Percentiles rank a stretch among this genome's conserved stretches.
These are phyloP conservation scores for Flaveria floridana DNA, from an alignment of 140 eudicot genomes.

Conservation along the genomic window DNA sequence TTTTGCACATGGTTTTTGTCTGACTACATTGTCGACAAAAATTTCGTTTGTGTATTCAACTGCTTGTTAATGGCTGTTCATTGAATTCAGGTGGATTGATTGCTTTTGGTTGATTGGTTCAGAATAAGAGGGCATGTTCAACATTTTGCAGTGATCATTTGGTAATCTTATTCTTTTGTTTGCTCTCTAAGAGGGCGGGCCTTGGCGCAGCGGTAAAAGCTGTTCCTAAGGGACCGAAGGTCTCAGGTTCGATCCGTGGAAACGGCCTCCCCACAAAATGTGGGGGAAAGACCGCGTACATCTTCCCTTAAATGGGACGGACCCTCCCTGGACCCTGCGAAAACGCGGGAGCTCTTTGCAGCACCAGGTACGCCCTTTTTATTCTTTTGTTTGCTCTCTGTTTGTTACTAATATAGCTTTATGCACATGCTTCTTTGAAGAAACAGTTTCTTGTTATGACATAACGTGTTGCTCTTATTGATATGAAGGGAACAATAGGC, in stretches of 20 bases:
- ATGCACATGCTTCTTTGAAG: not conserved
- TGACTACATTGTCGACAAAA: too few relatives aligned
- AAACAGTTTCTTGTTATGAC: not conserved
- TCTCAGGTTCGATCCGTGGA: too few relatives aligned
- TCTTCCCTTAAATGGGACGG: too few relatives aligned
- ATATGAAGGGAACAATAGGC: not conserved
- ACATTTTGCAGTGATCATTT: not conserved
- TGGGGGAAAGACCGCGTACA: too few relatives aligned
- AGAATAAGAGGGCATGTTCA: not conserved
- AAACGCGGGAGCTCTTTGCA: too few relatives aligned
- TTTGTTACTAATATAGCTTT: not conserved
- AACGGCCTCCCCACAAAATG: too few relatives aligned
- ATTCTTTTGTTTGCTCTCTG: not conserved
- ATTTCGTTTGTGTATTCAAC: not conserved
- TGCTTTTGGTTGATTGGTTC: not conserved
- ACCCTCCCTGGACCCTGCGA: too few relatives aligned
- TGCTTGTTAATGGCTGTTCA: not conserved
- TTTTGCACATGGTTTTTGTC: not conserved
- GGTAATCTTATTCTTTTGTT: not conserved
- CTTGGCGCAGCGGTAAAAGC: too few relatives aligned
- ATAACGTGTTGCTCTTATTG: not conserved
- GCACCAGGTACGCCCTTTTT: too few relatives aligned
- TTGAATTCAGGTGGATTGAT: not conserved
- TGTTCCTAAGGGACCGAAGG: too few relatives aligned
- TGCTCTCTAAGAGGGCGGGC: too few relatives aligned